Evolutionary conservation across 2,329 filamentous ascomycete species (phyloP), one percentile per base, ranked within the genome.

Genomic region (Cladosporium sp.): DNA sequence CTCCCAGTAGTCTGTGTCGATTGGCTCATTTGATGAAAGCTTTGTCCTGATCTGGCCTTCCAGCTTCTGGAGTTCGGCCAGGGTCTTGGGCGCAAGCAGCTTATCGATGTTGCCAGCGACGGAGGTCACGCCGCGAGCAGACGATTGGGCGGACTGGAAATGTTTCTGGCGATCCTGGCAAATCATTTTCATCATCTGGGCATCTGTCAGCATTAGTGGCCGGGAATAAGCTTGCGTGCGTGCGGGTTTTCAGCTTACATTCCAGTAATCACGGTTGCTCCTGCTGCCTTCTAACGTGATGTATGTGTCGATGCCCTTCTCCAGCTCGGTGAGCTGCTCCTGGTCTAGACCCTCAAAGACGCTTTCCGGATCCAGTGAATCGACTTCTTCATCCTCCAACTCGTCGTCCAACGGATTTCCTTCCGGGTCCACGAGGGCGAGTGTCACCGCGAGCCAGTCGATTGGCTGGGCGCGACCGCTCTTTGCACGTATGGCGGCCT

Each of bases 1-100:
- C 75, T 96, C 92, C 95, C 95, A 99, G 77, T 98, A 99, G 79
- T 99, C 95, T 2, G 91, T 92, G 77, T 99, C 95, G 70, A 99
- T 94, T 11, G 91, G 89, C 74, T 97, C 93, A 75, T 97, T 89
- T 8, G 92, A 96, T 61, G 89, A 85, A 57, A 99, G 82, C 80
- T 99, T 99, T 18, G 84, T 83, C 75, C 88, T 88, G 77, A 99
- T 95, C 80, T 98, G 93, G 69, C 84, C 86, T 79, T 99, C 94
- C 58, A 99, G 83, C 21, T 86, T 86, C 75, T 93, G 90, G n/a
- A 99, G 83, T 77, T 98, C 91, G 72, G 92, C 89, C 72, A 92
- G 88, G 18, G 89, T 87, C 80, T 99, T 99, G 10, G 93, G 92
- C 3, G 87, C 86, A 13, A 99, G 83, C 36, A 99, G 88, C 74